A percentile compares a stretch with the other conserved stretches of the same genome.
Evolutionary conservation across 2,329 filamentous ascomycete genomes (phyloP).

Genomic region (Trichoderma harzianum): DNA sequence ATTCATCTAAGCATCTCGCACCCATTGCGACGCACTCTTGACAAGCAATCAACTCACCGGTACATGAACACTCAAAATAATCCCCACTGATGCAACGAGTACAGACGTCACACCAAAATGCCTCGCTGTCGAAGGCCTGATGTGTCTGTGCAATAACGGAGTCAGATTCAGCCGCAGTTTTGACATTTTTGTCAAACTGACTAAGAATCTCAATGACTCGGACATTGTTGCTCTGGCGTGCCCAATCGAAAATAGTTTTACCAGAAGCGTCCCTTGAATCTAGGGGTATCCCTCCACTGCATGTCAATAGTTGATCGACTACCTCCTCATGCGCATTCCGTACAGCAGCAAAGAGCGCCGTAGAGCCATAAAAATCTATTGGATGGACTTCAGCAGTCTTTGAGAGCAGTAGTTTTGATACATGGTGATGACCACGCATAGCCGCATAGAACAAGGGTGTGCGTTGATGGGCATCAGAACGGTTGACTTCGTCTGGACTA

Average conservation of each 20-base stretch:
- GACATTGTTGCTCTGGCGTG: background rate
- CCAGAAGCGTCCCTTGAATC: background rate
- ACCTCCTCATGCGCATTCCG: background rate
- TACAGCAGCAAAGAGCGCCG: background rate
- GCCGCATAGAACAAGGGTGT: background rate
- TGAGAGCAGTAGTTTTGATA: too few relatives aligned
- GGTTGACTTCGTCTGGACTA: background rate
- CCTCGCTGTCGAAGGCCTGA: too few relatives aligned
- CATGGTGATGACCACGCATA: background rate
- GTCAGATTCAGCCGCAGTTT: too few relatives aligned
- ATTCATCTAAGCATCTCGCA: too few relatives aligned
- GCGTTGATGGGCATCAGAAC: background rate
- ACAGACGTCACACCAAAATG: too few relatives aligned
- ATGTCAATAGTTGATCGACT: background rate
- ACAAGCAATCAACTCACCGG: too few relatives aligned
- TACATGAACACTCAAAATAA: too few relatives aligned
- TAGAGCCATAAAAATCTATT: background rate
- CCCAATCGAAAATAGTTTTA: background rate
- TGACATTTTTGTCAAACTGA: background rate
- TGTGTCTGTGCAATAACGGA: too few relatives aligned
- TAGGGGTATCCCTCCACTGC: background rate
- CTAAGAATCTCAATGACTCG: background rate
- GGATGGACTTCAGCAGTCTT: too few relatives aligned
- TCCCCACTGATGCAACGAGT: too few relatives aligned
- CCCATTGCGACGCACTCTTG: too few relatives aligned